Conservation (phyloP, 306 rosid genomes). For the Rosa multiflora region DNA sequence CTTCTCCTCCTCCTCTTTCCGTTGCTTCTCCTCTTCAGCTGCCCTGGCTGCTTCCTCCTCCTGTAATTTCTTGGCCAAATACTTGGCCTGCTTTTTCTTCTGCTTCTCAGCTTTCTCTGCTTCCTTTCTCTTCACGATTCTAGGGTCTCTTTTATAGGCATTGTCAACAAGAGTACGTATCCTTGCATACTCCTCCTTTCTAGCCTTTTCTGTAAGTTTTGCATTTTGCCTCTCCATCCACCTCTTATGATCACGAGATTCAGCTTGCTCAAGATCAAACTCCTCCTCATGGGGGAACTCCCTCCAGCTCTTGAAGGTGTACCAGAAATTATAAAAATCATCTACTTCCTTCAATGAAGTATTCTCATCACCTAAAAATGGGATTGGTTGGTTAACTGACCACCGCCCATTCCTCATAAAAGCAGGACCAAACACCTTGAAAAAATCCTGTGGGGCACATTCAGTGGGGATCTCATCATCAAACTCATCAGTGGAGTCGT, state of each 20-base stretch:
- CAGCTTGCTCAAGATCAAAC: slow-evolving; percentile 96
- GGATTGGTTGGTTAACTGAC: slow-evolving; percentile 82
- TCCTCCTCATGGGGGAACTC: slow-evolving; percentile 98
- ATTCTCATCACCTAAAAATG: slow-evolving; percentile 80
- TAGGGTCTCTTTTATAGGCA: slow-evolving; percentile 91
- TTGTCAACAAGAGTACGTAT: slow-evolving; percentile 86
- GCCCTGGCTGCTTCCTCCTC: slow-evolving; percentile 89
- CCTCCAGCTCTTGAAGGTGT: slow-evolving; percentile 91
- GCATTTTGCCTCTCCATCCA: slow-evolving; percentile 99
- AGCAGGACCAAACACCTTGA: slow-evolving; percentile 90
- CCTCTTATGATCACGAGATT: slow-evolving; percentile 91
- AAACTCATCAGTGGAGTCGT: slow-evolving; percentile 97
- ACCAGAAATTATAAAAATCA: slow-evolving; percentile 86
- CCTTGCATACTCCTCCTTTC: slow-evolving; percentile 92
- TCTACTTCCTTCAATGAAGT: slow-evolving; percentile 67
- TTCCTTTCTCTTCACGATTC: slow-evolving; percentile 86
- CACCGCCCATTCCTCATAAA: slow-evolving; percentile 96
- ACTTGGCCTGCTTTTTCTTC: slow-evolving; percentile 84
- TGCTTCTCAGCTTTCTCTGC: slow-evolving; percentile 84
- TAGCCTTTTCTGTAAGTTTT: slow-evolving; percentile 85
- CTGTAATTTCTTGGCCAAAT: slow-evolving; percentile 73
- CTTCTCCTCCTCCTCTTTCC: slow-evolving; percentile 76
- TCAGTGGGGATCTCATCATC: slow-evolving; percentile 95
- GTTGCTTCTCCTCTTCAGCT: slow-evolving; percentile 74
- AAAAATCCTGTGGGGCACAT: slow-evolving; percentile 91